Conservation (phyloP, 2,329 filamentous ascomycete genomes). For the Colletotrichum sp. region DNA sequence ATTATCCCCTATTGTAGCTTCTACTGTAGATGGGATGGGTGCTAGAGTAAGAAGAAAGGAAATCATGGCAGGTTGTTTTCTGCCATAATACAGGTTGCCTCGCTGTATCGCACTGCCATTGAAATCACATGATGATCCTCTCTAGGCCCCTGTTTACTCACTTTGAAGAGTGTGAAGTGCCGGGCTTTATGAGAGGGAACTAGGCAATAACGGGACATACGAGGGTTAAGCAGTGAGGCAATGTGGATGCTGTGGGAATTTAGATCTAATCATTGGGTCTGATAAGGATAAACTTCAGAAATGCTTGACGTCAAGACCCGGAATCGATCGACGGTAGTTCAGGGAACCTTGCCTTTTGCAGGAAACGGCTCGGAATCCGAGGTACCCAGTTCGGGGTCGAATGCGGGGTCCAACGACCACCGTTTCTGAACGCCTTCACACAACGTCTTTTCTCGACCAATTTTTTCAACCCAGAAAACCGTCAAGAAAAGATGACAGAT, state of each 20-base stretch:
- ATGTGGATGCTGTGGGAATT: not conserved
- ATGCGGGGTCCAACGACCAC: slow-evolving; percentile 3
- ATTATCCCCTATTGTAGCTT: not conserved
- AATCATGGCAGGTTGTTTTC: rapidly evolving
- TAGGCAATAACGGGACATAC: not conserved
- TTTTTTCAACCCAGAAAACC: not conserved
- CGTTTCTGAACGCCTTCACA: not conserved
- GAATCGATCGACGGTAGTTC: not conserved
- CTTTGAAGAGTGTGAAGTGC: not conserved
- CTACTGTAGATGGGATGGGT: not conserved
- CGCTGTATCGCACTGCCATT: not conserved
- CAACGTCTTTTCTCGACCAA: not conserved
- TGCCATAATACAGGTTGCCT: not conserved
- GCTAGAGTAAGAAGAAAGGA: not conserved
- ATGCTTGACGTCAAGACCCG: slow-evolving; percentile 7
- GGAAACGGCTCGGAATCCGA: not conserved
- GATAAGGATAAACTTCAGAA: not conserved
- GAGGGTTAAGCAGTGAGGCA: not conserved
- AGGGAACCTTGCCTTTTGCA: not conserved
- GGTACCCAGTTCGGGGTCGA: not conserved
- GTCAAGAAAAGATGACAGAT: not conserved
- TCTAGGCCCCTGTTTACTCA: not conserved
- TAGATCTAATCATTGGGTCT: not conserved
- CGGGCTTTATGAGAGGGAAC: not conserved
- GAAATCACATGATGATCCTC: not conserved